These are phyloP conservation scores for Kwoniella botswanensis DNA, from an alignment of 768 basidiomycete genomes.

Conservation along the genomic window DNA sequence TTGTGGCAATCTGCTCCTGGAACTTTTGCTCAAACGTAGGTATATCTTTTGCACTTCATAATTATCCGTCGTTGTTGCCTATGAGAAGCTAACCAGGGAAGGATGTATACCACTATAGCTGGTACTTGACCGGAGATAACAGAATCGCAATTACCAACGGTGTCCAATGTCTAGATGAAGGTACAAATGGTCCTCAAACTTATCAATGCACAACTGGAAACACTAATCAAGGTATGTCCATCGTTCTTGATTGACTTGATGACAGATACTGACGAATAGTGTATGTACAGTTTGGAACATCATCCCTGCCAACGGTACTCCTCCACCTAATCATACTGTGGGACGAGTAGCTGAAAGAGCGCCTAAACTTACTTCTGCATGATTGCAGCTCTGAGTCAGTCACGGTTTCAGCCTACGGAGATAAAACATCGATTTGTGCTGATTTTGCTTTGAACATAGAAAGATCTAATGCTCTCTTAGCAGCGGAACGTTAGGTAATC, in stretches of 20 bases:
- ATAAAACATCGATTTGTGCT: too few species aligned
- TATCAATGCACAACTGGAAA: constrained; percentile 55
- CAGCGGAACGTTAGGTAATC: too few species aligned
- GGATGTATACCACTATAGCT: background rate
- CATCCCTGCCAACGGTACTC: constrained; percentile 7
- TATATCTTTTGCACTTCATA: background rate
- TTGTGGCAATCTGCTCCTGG: constrained; percentile 8
- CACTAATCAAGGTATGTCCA: constrained; percentile 50
- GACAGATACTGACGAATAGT: too few species aligned
- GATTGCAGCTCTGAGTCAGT: background rate
- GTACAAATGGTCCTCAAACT: constrained; percentile 39
- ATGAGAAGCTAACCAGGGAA: too few species aligned
- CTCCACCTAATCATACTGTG: constrained; percentile 15
- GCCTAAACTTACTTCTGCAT: constrained; percentile 6
- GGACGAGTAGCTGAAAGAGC: constrained; percentile 16
- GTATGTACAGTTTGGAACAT: constrained; percentile 5
- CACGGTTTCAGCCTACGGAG: too few species aligned
- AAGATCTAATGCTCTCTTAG: too few species aligned
- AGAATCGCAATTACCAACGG: constrained; percentile 38
- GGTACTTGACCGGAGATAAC: constrained; percentile 35
- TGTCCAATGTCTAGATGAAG: constrained; percentile 42
- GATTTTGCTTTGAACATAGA: too few species aligned
- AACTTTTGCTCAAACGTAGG: constrained; percentile 23
- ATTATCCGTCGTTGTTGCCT: too few species aligned
- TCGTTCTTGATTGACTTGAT: too few species aligned